Percentiles rank a stretch among this genome's conserved stretches.
These are phyloP conservation scores for Panicum miliaceum DNA, from an alignment of 176 grass and related monocot genomes.

Conservation along the genomic window DNA sequence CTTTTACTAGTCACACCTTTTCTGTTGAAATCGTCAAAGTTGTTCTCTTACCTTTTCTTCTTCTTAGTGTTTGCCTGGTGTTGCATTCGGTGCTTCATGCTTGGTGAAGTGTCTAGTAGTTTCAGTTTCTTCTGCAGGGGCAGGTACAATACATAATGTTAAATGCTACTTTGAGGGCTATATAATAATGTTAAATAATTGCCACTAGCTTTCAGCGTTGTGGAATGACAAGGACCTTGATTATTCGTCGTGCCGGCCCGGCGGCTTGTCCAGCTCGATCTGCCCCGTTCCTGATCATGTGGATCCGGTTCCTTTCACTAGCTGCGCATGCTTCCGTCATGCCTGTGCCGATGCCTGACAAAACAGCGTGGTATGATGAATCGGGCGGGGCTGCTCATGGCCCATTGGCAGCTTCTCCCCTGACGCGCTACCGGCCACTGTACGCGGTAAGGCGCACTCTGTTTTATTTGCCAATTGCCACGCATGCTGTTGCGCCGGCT, in stretches of 20 bases:
- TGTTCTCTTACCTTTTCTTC: neutral
- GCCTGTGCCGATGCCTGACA: neutral
- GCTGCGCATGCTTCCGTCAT: neutral
- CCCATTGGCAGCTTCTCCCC: neutral
- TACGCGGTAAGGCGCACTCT: neutral
- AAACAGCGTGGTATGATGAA: neutral
- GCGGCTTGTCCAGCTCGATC: neutral
- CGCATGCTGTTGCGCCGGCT: neutral
- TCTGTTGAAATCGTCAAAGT: neutral
- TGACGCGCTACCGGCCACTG: neutral
- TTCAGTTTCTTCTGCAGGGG: neutral
- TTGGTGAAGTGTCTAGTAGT: neutral
- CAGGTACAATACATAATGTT: neutral
- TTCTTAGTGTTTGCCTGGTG: neutral
- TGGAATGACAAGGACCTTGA: neutral
- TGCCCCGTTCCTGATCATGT: neutral
- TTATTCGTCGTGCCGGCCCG: neutral
- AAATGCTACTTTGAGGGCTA: neutral
- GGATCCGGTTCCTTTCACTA: neutral
- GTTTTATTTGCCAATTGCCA: neutral
- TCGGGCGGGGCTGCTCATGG: neutral
- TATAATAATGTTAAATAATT: neutral
- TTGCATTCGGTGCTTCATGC: neutral
- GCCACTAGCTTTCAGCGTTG: neutral
- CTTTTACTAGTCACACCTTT: neutral